Conservation (phyloP, 805 yeast genomes). For the Candida peoriensis region DNA sequence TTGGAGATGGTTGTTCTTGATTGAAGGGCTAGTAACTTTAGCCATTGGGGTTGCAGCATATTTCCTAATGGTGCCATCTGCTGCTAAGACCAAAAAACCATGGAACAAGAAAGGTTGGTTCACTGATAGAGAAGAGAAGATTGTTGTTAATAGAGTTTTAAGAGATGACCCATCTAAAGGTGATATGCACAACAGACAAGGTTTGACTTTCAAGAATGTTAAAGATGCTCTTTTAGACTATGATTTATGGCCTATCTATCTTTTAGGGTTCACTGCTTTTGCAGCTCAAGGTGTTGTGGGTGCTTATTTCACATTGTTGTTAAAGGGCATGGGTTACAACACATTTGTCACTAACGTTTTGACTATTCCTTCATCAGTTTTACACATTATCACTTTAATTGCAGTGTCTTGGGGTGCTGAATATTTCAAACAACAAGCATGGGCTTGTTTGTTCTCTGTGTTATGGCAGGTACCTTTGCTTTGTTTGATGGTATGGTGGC, state of each 20-base stretch:
- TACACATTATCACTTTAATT: slow-evolving; percentile 29
- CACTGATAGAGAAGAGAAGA: slow-evolving; percentile 49
- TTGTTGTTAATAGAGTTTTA: slow-evolving; percentile 51
- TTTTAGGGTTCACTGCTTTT: slow-evolving; percentile 38
- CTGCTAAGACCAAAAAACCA: slow-evolving; percentile 47
- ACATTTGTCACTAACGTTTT: slow-evolving; percentile 47
- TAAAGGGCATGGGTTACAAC: slow-evolving; percentile 43
- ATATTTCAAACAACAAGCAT: neutral
- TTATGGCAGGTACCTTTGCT: neutral
- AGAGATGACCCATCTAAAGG: slow-evolving; percentile 63
- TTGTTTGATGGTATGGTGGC: slow-evolving; percentile 2
- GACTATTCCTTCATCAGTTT: slow-evolving; percentile 41
- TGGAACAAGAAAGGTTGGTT: slow-evolving; percentile 48
- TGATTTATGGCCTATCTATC: slow-evolving; percentile 54
- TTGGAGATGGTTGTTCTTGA: slow-evolving; percentile 64
- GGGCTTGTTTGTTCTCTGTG: neutral
- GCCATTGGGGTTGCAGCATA: slow-evolving; percentile 43
- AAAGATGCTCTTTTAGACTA: slow-evolving; percentile 40
- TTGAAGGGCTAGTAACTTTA: slow-evolving; percentile 60
- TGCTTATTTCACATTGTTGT: slow-evolving; percentile 41
- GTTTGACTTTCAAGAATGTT: slow-evolving; percentile 37
- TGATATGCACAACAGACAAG: slow-evolving; percentile 59
- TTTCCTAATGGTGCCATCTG: slow-evolving; percentile 52
- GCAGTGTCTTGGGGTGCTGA: neutral
- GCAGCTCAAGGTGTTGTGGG: slow-evolving; percentile 27